Evolutionary conservation across 139 green algal species (phyloP).

Genomic region (Chlamydomonas sphaeroides): DNA sequence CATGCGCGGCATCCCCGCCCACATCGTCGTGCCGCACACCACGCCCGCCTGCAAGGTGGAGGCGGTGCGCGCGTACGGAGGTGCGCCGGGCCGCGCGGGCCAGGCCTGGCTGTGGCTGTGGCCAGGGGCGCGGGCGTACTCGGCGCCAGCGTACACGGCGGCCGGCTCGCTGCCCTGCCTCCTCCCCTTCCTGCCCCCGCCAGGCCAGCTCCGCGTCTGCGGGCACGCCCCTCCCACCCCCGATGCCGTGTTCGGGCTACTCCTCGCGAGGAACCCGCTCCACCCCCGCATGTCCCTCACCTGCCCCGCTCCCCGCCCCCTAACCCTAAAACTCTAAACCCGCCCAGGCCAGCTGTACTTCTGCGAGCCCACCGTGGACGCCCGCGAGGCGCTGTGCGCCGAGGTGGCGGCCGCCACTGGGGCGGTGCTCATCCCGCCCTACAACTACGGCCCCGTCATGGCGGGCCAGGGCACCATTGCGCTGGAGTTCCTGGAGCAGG

Average conservation of each 20-base stretch:
- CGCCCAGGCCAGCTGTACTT: slow-evolving; percentile 50
- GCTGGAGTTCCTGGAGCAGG: slow-evolving; percentile 88
- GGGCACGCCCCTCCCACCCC: no score
- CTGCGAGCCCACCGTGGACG: slow-evolving; percentile 76
- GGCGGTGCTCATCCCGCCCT: slow-evolving; percentile 79
- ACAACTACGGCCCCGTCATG: slow-evolving; percentile 79
- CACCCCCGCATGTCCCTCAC: background rate
- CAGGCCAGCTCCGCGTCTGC: no score
- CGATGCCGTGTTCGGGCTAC: no score
- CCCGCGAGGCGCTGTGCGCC: slow-evolving; percentile 58
- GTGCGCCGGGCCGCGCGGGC: slow-evolving; percentile 22
- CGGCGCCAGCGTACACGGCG: no score
- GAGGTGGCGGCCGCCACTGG: slow-evolving; percentile 65
- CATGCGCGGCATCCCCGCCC: slow-evolving; percentile 68
- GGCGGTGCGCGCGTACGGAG: slow-evolving; percentile 71
- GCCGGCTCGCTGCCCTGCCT: no score
- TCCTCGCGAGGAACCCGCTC: no score
- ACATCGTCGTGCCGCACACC: slow-evolving; percentile 79
- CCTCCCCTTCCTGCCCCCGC: no score
- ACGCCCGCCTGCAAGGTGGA: slow-evolving; percentile 76
- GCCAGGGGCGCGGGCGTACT: no score
- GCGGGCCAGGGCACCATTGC: slow-evolving; percentile 87
- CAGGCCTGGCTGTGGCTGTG: no score
- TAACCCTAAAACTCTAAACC: background rate
- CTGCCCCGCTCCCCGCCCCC: background rate